These are phyloP conservation scores for Bjerkandera adusta DNA, from an alignment of 1,284 basidiomycete genomes.

Conservation along the genomic window DNA sequence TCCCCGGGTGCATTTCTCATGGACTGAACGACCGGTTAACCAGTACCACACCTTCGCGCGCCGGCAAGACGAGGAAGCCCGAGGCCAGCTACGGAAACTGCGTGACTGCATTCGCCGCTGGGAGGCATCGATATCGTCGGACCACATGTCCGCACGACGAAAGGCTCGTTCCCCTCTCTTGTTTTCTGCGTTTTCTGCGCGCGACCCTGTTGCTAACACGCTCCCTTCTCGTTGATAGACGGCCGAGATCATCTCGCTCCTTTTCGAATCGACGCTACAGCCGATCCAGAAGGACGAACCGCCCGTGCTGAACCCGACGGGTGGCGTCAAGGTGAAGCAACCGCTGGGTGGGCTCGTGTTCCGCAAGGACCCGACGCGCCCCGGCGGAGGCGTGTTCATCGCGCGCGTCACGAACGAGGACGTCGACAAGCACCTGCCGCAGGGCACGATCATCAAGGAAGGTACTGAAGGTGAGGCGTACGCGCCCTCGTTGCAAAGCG, in stretches of 20 bases:
- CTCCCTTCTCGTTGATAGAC: conserved; percentile 52
- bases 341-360: conserved; percentile 61
- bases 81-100: conserved; percentile 72
- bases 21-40: conserved; percentile 3
- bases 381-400: conserved; percentile 84
- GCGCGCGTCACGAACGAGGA: conserved; percentile 52
- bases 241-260: conserved; percentile 86
- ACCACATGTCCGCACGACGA: conserved; percentile 89
- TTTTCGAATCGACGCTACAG: conserved; percentile 89
- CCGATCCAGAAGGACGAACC: conserved; percentile 55
- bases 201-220: conserved; percentile 23
- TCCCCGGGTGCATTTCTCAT: conserved; percentile 1
- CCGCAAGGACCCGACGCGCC: conserved; percentile 70
- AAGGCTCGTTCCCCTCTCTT: conserved; percentile 54
- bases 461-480: conserved; percentile 50
- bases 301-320: conserved; percentile 70
- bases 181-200: conserved; percentile 22
- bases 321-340: conserved; percentile 61
- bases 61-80: conserved; percentile 72
- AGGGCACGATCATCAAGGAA: conserved; percentile 59
- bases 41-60: conserved; percentile 94
- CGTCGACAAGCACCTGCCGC: conserved; percentile 55
- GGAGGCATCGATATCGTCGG: conserved; percentile 77
- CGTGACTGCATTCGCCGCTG: conserved; percentile 82
- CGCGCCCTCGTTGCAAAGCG: conserved; percentile 23